Conservation (phyloP, 2,329 filamentous ascomycete species). For the Colletotrichum echinochloae region DNA sequence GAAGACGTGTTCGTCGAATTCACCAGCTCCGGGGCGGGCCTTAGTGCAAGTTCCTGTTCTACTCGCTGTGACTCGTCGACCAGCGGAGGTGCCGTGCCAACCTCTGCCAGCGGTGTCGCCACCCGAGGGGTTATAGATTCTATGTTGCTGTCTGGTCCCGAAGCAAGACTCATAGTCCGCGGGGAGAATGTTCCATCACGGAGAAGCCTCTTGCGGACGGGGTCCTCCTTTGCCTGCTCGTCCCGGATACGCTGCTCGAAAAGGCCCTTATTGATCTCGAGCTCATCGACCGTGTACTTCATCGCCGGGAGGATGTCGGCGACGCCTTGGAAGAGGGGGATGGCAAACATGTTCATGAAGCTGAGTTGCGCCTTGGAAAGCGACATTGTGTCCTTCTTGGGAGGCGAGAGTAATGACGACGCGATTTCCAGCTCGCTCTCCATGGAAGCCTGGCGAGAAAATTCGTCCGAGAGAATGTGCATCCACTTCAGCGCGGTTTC, state of each 20-base stretch:
- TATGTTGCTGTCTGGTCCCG: constrained; percentile 36
- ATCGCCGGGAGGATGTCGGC: constrained; percentile 88
- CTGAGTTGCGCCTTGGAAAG: constrained; percentile 89
- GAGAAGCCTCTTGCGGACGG: constrained; percentile 51
- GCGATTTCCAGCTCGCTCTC: constrained; percentile 88
- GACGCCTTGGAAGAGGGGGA: constrained; percentile 90
- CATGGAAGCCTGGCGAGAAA: constrained; percentile 92
- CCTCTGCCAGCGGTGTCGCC: constrained; percentile 34
- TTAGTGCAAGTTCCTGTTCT: constrained; percentile 45
- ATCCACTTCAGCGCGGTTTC: constrained; percentile 90
- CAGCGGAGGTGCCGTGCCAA: constrained; percentile 36
- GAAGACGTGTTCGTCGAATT: constrained; percentile 47
- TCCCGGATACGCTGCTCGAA: constrained; percentile 78
- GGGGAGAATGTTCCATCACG: constrained; percentile 59
- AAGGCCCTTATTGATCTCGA: constrained; percentile 78
- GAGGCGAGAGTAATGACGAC: constrained; percentile 86
- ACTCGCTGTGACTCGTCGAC: constrained; percentile 43
- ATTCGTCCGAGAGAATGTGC: constrained; percentile 93
- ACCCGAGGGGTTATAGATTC: constrained; percentile 34
- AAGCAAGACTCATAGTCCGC: constrained; percentile 57
- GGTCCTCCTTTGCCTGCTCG: constrained; percentile 66
- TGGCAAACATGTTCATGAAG: constrained; percentile 96
- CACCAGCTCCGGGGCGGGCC: constrained; percentile 45
- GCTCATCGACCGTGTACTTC: constrained; percentile 85
- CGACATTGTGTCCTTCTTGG: constrained; percentile 85